Conservation (phyloP, 225 moss, liverwort and hornwort genomes). For the Marchantia paleacea region DNA sequence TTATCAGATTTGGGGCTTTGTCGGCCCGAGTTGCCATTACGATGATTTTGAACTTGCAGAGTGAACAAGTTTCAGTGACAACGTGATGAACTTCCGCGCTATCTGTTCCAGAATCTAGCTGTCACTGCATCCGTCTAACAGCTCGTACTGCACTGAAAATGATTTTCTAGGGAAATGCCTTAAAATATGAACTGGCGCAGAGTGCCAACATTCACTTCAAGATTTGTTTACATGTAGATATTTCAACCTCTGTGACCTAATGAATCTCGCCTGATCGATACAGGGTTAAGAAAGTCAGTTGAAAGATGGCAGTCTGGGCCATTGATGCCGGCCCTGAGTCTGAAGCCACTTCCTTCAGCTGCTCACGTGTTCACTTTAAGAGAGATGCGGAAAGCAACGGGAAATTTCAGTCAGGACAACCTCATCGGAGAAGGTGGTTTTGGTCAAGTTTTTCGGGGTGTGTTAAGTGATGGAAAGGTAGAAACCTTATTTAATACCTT, state of each 20-base stretch:
- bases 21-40: too few species aligned
- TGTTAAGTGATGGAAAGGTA: conserved; percentile 42
- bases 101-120: too few species aligned
- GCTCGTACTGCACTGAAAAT: too few species aligned
- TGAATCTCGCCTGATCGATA: not conserved
- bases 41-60: too few species aligned
- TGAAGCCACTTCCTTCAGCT: conserved; percentile 15
- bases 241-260: not conserved
- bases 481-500: not conserved
- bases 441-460: conserved; percentile 47
- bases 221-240: too few species aligned
- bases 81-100: too few species aligned
- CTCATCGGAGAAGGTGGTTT: conserved; percentile 53
- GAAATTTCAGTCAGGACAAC: conserved; percentile 41
- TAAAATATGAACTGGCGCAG: too few species aligned
- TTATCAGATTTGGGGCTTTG: too few species aligned
- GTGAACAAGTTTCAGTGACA: too few species aligned
- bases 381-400: conserved; percentile 51
- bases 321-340: conserved; percentile 19
- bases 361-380: conserved; percentile 42
- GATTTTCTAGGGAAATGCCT: too few species aligned
- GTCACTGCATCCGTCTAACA: too few species aligned
- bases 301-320: conserved; percentile 35
- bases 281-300: conserved; percentile 38
- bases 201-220: too few species aligned